Evolutionary conservation across 176 grass and related monocot genomes (phyloP), one percentile per base, ranked within the genome.

Genomic region (Oryza rufipogon): DNA sequence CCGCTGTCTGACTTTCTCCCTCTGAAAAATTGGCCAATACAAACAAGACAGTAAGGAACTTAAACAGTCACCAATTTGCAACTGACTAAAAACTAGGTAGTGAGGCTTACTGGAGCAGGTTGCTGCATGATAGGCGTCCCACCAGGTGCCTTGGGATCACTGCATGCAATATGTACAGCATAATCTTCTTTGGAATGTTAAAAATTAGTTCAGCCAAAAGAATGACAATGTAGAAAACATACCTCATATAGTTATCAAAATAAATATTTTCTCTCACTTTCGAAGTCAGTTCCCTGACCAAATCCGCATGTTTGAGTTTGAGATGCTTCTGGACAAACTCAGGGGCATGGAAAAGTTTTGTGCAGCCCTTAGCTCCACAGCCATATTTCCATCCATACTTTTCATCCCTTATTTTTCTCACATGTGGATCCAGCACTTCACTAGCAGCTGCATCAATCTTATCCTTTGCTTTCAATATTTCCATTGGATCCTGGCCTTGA

Each of bases 311-410:
- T 82, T 99, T 99, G 68, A 99, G 90, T 88, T 91, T 99, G 66
- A 99, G 75, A 94, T 99, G 97, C 73, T 99, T 99, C 77, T 89
- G 88, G 77, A 99, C 97, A 88, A 99, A 99, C 80, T 99, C 97
- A 54, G 97, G 56, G 73, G 97, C 93, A 96, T 99, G 97, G 83
- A 99, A 99, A 82, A 99, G 92, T 84, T 99, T 99, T 17, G 97
- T 96, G 81, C 97, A 99, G 22, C 93, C 97, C 64, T 99, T 96
- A 47, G 97, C 97, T 61, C 93, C 97, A 87, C 97, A 99, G 16
- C 97, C 97, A 86, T 99, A 99, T 81, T 99, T 99, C 97, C 97
- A 99, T 12, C 93, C 97, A 84, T 99, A 99, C 68, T 99, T 99
- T 67, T 99, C 97, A 91, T 99, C 97, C 75, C 93, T 90, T 92